Conservation (phyloP, 2,329 filamentous ascomycete genomes). For the Claviceps digitariae region DNA sequence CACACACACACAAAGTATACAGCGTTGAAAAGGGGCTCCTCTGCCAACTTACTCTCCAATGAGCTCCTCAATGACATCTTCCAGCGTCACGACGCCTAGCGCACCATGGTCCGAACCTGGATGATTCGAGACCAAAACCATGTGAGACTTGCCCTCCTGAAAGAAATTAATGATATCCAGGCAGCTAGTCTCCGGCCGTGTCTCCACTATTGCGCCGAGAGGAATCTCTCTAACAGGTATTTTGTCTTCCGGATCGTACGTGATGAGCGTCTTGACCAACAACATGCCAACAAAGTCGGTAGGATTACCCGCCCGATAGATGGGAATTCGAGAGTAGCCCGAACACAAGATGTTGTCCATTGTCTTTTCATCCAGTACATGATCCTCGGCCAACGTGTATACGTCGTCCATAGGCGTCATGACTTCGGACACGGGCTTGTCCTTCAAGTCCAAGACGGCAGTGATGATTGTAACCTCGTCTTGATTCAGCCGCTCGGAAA, state of each 20-base stretch:
- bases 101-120: slow-evolving; percentile 88
- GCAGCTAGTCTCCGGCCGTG: slow-evolving; percentile 87
- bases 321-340: slow-evolving; percentile 91
- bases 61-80: slow-evolving; percentile 96
- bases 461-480: slow-evolving; percentile 99
- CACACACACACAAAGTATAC: not conserved
- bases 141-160: slow-evolving; percentile 97
- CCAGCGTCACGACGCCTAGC: slow-evolving; percentile 84
- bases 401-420: slow-evolving; percentile 99
- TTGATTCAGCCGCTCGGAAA: slow-evolving; percentile 80
- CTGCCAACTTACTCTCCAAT: slow-evolving; percentile 72
- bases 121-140: slow-evolving; percentile 85
- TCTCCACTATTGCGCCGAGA: slow-evolving; percentile 87
- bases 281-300: slow-evolving; percentile 95
- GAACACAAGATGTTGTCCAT: slow-evolving; percentile 90
- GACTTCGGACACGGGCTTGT: slow-evolving; percentile 85
- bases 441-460: slow-evolving; percentile 89
- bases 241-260: slow-evolving; percentile 90
- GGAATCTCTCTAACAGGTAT: slow-evolving; percentile 81
- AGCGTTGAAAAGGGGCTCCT: not conserved
- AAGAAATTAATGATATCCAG: slow-evolving; percentile 99
- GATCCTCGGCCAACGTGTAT: slow-evolving; percentile 92
- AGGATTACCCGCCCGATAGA: slow-evolving; percentile 71
- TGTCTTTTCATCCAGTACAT: slow-evolving; percentile 79
- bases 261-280: slow-evolving; percentile 95